phyloP scores from a whole-genome alignment of 2,329 filamentous ascomycete genomes.

The Arthrobotrys conoides region DNA sequence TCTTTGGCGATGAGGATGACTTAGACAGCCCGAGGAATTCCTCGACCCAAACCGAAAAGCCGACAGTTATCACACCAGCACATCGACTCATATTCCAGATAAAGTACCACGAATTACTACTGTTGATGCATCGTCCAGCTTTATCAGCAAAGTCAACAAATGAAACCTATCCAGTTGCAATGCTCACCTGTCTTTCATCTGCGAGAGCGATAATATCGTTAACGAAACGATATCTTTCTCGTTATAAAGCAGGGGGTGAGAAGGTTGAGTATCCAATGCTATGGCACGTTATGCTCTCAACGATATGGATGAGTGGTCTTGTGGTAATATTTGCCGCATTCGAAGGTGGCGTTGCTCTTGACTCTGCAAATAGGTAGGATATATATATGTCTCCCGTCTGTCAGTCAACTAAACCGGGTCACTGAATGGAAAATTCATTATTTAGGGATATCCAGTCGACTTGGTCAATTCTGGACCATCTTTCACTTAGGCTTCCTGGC shows the following conservation, averaged over 20 bases:
- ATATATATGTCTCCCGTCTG: background rate
- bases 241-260: constrained; percentile 47
- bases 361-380: constrained; percentile 46
- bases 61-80: constrained; percentile 61
- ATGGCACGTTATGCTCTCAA: constrained; percentile 48
- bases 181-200: constrained; percentile 71
- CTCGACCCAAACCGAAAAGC: background rate
- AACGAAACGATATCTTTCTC: constrained; percentile 65
- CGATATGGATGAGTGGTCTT: constrained; percentile 55
- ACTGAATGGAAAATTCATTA: background rate
- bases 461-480: constrained; percentile 44
- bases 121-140: constrained; percentile 71
- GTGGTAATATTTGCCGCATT: constrained; percentile 51
- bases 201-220: constrained; percentile 70
- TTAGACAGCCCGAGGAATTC: constrained; percentile 63
- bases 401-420: too few relatives aligned
- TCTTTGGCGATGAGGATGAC: constrained; percentile 61
- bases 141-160: constrained; percentile 69
- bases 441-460: constrained; percentile 45
- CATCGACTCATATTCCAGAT: constrained; percentile 69
- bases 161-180: constrained; percentile 69
- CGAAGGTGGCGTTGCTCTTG: constrained; percentile 30
- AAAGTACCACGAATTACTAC: constrained; percentile 70
- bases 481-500: constrained; percentile 42
- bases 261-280: constrained; percentile 40